Conservation (phyloP, 2,329 filamentous ascomycete species). For the Blastomyces gilchristii region DNA sequence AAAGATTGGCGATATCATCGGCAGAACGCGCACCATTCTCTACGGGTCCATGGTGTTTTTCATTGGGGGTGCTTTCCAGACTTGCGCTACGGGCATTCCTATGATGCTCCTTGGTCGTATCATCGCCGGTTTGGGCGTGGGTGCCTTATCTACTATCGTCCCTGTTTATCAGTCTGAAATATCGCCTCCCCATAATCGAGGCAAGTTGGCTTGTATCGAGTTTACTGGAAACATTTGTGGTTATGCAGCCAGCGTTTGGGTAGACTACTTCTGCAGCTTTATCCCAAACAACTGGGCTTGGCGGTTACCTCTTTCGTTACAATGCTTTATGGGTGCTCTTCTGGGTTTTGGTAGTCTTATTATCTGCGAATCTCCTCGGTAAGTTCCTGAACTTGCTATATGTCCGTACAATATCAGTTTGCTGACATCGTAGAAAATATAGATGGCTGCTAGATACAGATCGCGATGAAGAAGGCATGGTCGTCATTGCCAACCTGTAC, state of each 20-base stretch:
- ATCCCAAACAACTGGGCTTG: constrained; percentile 80
- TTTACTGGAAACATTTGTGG: constrained; percentile 96
- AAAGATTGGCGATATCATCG: constrained; percentile 81
- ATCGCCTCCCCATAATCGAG: constrained; percentile 89
- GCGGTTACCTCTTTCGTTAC: constrained; percentile 81
- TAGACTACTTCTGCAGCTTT: constrained; percentile 92
- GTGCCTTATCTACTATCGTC: constrained; percentile 81
- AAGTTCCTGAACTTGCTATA: constrained; percentile 19
- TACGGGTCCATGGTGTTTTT: constrained; percentile 88
- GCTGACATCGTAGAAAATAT: constrained; percentile 12
- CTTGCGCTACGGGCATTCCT: constrained; percentile 67
- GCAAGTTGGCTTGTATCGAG: constrained; percentile 93
- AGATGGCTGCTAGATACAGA: constrained; percentile 98
- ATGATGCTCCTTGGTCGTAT: constrained; percentile 83
- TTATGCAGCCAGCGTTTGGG: constrained; percentile 95
- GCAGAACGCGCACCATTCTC: constrained; percentile 77
- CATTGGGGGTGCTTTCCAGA: constrained; percentile 73
- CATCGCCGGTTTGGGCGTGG: constrained; percentile 75
- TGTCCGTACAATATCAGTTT: constrained; percentile 22
- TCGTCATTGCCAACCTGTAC: constrained; percentile 95
- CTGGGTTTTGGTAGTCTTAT: constrained; percentile 77
- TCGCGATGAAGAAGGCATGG: constrained; percentile 94
- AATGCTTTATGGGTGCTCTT: constrained; percentile 86
- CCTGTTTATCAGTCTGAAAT: constrained; percentile 93
- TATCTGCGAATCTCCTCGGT: constrained; percentile 95